Evolutionary conservation across 805 yeast genomes (phyloP).

Genomic region (Monosporozyma aquatica): DNA sequence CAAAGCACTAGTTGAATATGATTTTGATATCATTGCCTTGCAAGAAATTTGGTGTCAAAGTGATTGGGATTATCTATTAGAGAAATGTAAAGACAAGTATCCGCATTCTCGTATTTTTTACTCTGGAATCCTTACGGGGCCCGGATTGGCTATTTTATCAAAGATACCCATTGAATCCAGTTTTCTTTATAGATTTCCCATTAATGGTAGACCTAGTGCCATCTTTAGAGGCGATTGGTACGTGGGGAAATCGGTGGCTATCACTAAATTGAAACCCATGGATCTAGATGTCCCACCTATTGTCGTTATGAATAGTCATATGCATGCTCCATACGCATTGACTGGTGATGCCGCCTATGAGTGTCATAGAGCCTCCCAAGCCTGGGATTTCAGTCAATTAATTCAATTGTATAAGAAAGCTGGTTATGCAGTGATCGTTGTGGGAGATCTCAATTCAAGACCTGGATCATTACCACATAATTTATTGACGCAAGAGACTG

Average conservation of each 20-base stretch:
- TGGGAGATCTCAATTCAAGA: slow-evolving; percentile 85
- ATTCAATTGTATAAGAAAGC: slow-evolving; percentile 53
- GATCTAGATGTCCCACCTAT: slow-evolving; percentile 35
- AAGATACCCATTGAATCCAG: slow-evolving; percentile 75
- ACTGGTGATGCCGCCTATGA: slow-evolving; percentile 82
- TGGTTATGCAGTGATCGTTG: slow-evolving; percentile 80
- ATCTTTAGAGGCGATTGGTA: slow-evolving; percentile 94
- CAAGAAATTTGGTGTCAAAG: slow-evolving; percentile 89
- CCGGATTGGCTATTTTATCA: slow-evolving; percentile 81
- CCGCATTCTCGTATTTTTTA: slow-evolving; percentile 65
- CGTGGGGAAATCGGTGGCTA: slow-evolving; percentile 84
- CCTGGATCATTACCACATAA: slow-evolving; percentile 81
- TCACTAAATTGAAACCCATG: slow-evolving; percentile 54
- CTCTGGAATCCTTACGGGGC: slow-evolving; percentile 85
- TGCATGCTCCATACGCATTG: slow-evolving; percentile 91
- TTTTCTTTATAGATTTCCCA: slow-evolving; percentile 74
- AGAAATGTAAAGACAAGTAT: slow-evolving; percentile 36
- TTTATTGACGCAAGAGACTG: slow-evolving; percentile 60
- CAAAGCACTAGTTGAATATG: slow-evolving; percentile 2
- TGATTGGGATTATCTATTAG: slow-evolving; percentile 65
- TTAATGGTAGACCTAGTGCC: slow-evolving; percentile 92
- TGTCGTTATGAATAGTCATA: slow-evolving; percentile 81
- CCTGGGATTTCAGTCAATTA: slow-evolving; percentile 83
- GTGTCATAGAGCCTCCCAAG: slow-evolving; percentile 89
- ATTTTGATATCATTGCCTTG: slow-evolving; percentile 80